These are phyloP conservation scores for Solanum habrochaites DNA, from an alignment of 257 asterid genomes.

Conservation along the genomic window DNA sequence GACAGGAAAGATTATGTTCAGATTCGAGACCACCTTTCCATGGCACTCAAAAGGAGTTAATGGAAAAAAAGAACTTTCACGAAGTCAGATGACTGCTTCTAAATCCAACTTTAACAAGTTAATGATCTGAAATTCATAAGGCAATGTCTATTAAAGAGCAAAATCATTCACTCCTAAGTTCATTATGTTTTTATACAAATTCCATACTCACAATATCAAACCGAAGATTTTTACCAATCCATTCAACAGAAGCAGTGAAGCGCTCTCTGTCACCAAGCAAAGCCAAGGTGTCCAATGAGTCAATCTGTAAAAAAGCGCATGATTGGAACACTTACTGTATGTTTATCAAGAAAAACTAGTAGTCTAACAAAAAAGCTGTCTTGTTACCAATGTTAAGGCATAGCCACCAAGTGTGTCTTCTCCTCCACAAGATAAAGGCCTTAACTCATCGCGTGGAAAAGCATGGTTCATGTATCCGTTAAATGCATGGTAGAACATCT, in stretches of 20 bases:
- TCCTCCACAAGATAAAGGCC: conserved; percentile 92
- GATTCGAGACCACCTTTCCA: neutral
- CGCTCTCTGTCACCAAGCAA: conserved; percentile 87
- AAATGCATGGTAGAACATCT: conserved; percentile 94
- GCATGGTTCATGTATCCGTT: conserved; percentile 90
- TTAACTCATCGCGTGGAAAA: conserved; percentile 84
- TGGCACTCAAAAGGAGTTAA: neutral
- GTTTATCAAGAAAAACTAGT: neutral
- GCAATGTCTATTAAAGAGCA: neutral
- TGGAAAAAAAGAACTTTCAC: neutral
- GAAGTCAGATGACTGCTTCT: neutral
- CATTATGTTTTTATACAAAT: conserved; percentile 6
- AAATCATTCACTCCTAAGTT: neutral
- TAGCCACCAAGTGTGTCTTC: conserved; percentile 98
- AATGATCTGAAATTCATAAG: neutral
- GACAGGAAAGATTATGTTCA: neutral
- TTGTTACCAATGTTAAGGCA: conserved; percentile 81
- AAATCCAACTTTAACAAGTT: neutral
- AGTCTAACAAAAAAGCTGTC: neutral
- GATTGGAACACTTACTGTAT: neutral
- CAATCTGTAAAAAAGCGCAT: conserved; percentile 45
- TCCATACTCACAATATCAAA: conserved; percentile 96
- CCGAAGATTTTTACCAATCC: conserved; percentile 98
- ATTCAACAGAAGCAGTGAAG: conserved; percentile 78
- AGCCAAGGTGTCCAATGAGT: conserved; percentile 89